phyloP scores from a whole-genome alignment of 202 grass and related monocot genomes.

The Dendrocalamus latiflorus region DNA sequence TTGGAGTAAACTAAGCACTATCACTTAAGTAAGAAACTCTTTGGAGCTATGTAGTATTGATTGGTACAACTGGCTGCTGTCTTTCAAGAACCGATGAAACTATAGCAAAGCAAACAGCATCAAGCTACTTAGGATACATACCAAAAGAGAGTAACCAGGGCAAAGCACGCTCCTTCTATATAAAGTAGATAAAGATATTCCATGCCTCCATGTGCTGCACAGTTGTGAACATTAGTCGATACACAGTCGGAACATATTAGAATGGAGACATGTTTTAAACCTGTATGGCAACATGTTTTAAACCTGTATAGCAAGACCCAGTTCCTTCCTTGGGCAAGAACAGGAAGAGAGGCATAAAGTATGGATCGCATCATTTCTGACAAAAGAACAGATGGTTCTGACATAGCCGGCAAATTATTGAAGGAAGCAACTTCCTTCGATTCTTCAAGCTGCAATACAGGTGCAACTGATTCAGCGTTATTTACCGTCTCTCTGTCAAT shows the following conservation, averaged over 20 bases:
- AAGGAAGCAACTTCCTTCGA: conserved; percentile 24
- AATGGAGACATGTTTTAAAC: too few species aligned
- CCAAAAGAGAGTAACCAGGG: conserved; percentile 86
- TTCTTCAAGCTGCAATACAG: conserved; percentile 37
- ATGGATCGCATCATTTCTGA: conserved; percentile 57
- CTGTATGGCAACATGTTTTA: background rate
- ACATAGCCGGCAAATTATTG: conserved; percentile 60
- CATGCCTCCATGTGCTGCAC: conserved; percentile 94
- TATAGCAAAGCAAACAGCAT: conserved; percentile 8
- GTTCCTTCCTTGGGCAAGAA: conserved; percentile 88
- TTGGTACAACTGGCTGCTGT: background rate
- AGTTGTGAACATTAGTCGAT: conserved; percentile 18
- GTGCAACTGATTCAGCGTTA: conserved; percentile 30
- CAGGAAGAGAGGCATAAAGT: conserved; percentile 74
- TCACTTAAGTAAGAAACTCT: background rate
- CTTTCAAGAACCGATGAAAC: conserved; percentile 14
- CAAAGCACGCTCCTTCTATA: conserved; percentile 92
- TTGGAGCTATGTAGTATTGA: background rate
- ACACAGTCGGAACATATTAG: background rate
- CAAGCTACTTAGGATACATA: conserved; percentile 33
- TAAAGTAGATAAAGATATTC: conserved; percentile 95
- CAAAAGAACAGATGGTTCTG: conserved; percentile 78
- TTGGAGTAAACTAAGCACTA: background rate
- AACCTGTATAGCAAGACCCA: conserved; percentile 98
- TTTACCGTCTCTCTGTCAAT: conserved; percentile 30